Conservation (phyloP, 495 filamentous ascomycete genomes). For the Aspergillus affinis region DNA sequence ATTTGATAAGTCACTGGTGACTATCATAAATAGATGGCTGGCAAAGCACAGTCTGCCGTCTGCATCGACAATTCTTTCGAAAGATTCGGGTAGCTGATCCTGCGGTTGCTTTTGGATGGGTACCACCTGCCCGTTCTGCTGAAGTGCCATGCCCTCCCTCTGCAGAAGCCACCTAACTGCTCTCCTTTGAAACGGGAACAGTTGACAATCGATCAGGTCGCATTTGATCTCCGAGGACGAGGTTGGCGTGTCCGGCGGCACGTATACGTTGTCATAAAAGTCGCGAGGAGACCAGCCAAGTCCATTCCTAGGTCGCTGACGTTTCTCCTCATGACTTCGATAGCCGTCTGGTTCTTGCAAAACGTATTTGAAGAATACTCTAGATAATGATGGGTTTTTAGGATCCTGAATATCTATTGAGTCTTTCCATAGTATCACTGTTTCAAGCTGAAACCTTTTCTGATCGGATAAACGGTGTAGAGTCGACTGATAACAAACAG, state of each 20-base stretch:
- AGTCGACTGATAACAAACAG: constrained; percentile 37
- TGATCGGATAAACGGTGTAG: constrained; percentile 18
- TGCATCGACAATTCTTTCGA: constrained; percentile 42
- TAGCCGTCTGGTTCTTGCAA: constrained; percentile 23
- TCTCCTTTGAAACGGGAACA: constrained; percentile 73
- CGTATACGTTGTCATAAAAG: constrained; percentile 66
- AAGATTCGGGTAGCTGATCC: constrained; percentile 32
- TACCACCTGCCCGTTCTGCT: constrained; percentile 29
- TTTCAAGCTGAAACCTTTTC: constrained; percentile 28
- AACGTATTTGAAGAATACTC: constrained; percentile 33
- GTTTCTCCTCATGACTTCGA: background rate
- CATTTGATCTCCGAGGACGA: constrained; percentile 43
- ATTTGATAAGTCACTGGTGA: constrained; percentile 50
- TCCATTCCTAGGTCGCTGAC: background rate
- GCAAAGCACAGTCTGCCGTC: constrained; percentile 53
- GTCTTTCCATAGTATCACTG: constrained; percentile 39
- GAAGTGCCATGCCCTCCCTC: constrained; percentile 53
- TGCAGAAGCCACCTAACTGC: constrained; percentile 68
- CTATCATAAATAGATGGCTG: constrained; percentile 65
- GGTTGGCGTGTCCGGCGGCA: constrained; percentile 44
- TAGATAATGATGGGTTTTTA: constrained; percentile 20
- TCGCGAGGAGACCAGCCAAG: constrained; percentile 51
- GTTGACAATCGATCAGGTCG: constrained; percentile 43
- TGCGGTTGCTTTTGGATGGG: constrained; percentile 16
- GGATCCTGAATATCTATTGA: constrained; percentile 32